Evolutionary conservation across 208 protist genomes (phyloP).

Genomic region (Leishmania tropica): DNA sequence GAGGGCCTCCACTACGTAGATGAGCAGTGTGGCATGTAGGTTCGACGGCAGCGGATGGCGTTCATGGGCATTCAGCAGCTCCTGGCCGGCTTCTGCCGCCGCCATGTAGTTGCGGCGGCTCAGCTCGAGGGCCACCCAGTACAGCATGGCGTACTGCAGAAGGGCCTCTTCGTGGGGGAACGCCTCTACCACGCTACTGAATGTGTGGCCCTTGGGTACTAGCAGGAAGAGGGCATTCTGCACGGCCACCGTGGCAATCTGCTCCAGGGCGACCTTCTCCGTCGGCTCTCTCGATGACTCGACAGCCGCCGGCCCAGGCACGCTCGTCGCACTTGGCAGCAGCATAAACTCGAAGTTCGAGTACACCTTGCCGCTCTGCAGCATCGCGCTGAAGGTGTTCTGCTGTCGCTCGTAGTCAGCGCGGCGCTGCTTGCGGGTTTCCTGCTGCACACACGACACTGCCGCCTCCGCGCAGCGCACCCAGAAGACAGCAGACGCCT

Average conservation of each 20-base stretch:
- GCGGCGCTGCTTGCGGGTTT: conserved; percentile 34
- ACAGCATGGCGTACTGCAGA: conserved; percentile 77
- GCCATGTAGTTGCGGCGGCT: conserved; percentile 77
- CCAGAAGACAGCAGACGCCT: conserved; percentile 80
- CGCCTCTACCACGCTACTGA: conserved; percentile 53
- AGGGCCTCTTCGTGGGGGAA: conserved; percentile 64
- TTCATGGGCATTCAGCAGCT: conserved; percentile 73
- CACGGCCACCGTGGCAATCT: conserved; percentile 56
- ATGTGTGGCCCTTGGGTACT: conserved; percentile 62
- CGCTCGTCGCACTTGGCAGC: conserved; percentile 63
- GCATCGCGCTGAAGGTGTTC: conserved; percentile 53
- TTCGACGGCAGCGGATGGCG: conserved; percentile 56
- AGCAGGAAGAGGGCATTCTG: conserved; percentile 87
- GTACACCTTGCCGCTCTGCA: conserved; percentile 72
- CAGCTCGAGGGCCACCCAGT: conserved; percentile 80
- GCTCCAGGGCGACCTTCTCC: conserved; percentile 41
- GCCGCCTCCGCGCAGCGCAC: conserved; percentile 83
- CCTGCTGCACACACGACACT: conserved; percentile 56
- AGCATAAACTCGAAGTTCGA: conserved; percentile 83
- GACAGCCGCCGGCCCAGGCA: conserved; percentile 47
- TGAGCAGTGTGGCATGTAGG: conserved; percentile 77
- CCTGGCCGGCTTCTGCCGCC: conserved; percentile 65
- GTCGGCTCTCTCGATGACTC: conserved; percentile 26
- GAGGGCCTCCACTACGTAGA: conserved; percentile 83
- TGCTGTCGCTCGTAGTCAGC: conserved; percentile 82